Evolutionary conservation across 176 grass and related monocot species (phyloP).

Genomic region (Microstegium vimineum): DNA sequence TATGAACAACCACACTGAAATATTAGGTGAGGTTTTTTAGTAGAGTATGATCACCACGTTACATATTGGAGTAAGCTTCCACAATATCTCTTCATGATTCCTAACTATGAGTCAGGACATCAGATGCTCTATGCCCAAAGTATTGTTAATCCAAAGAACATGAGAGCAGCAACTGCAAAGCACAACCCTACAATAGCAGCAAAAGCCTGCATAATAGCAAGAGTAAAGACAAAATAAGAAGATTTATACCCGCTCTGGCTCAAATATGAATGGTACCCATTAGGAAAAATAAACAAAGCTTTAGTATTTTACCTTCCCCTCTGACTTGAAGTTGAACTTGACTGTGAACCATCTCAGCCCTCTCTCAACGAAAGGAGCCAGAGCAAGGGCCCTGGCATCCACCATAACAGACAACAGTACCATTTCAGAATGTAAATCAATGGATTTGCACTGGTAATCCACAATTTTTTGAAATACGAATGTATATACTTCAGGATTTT

Average conservation of each 20-base stretch:
- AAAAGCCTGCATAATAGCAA: constrained; percentile 62
- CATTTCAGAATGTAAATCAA: neutral
- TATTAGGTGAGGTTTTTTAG: neutral
- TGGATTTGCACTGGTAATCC: neutral
- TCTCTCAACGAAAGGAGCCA: constrained; percentile 89
- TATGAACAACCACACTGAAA: neutral
- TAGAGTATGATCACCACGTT: neutral
- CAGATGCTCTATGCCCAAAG: constrained; percentile 63
- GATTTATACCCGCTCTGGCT: constrained; percentile 16
- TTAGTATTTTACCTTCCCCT: constrained; percentile 56
- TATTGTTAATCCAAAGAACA: constrained; percentile 75
- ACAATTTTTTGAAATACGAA: neutral
- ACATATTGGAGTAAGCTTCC: neutral
- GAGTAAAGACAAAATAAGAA: constrained; percentile 1
- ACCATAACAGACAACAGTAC: constrained; percentile 11
- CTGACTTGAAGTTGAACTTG: constrained; percentile 79
- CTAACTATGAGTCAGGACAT: neutral
- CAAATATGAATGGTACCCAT: constrained; percentile 21
- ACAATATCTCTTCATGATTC: neutral
- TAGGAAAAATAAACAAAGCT: neutral
- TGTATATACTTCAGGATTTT: neutral
- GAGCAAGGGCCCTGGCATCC: constrained; percentile 58
- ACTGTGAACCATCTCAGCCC: constrained; percentile 89
- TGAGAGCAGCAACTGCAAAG: constrained; percentile 53
- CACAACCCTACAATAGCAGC: constrained; percentile 61